These are phyloP conservation scores for Panus rudis DNA, from an alignment of 768 basidiomycete species.

Conservation along the genomic window DNA sequence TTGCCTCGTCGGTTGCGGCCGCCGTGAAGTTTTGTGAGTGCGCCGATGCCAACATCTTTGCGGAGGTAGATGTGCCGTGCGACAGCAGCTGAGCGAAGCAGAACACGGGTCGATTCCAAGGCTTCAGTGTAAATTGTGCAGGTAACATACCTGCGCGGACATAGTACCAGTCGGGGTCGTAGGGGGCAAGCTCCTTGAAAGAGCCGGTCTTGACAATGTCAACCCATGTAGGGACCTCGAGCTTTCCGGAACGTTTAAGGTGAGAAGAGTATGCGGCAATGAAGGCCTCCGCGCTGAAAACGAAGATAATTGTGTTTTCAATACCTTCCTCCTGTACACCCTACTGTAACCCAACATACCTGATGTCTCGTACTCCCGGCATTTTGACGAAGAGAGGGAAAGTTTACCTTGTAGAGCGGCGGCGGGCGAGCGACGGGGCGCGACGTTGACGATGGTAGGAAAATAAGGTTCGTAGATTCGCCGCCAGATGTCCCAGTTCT, in stretches of 20 bases:
- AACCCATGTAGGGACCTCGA: slow-evolving; percentile 98
- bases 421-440: slow-evolving; percentile 38
- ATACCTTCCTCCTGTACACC: not conserved
- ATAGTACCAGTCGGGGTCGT: slow-evolving; percentile 99
- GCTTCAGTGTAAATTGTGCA: not conserved
- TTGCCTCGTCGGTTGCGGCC: slow-evolving; percentile 93
- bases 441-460: slow-evolving; percentile 43
- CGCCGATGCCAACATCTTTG: slow-evolving; percentile 92
- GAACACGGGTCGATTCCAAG: not conserved
- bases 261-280: slow-evolving; percentile 93
- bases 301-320: not conserved
- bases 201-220: slow-evolving; percentile 98
- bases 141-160: slow-evolving; percentile 82
- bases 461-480: slow-evolving; percentile 25
- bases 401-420: slow-evolving; percentile 37
- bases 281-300: slow-evolving; percentile 80
- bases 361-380: slow-evolving; percentile 81
- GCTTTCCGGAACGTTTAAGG: slow-evolving; percentile 97
- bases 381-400: slow-evolving; percentile 36
- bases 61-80: slow-evolving; percentile 99
- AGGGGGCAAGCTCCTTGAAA: slow-evolving; percentile 97
- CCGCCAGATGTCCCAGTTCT: slow-evolving; percentile 28
- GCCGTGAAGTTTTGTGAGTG: slow-evolving; percentile 93
- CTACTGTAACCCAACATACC: slow-evolving; percentile 33
- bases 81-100: slow-evolving; percentile 61